Evolutionary conservation across 148 eudicot species (phyloP).

Genomic region (Polygonum maritimum): DNA sequence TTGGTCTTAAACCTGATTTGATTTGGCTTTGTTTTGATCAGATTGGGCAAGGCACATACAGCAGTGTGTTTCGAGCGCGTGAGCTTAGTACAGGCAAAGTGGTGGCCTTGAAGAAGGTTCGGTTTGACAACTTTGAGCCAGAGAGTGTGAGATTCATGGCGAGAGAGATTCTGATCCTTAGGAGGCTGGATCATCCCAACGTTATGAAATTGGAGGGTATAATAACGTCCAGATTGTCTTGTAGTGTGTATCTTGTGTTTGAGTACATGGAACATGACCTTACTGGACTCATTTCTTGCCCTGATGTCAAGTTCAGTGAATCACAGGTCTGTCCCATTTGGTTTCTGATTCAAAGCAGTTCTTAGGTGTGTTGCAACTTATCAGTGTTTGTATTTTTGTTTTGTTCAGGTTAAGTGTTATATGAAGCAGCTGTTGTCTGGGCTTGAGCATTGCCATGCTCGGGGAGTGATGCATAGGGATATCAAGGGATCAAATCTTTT

Average conservation of each 20-base stretch:
- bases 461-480: slow-evolving; percentile 89
- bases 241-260: slow-evolving; percentile 84
- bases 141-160: slow-evolving; percentile 96
- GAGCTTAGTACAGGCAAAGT: slow-evolving; percentile 62
- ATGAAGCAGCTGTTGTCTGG: slow-evolving; percentile 76
- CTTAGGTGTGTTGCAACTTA: neutral
- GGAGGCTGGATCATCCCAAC: slow-evolving; percentile 83
- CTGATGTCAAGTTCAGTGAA: slow-evolving; percentile 70
- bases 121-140: slow-evolving; percentile 85
- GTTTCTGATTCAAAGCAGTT: neutral
- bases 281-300: slow-evolving; percentile 61
- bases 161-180: slow-evolving; percentile 68
- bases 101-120: slow-evolving; percentile 84
- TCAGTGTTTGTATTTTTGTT: neutral
- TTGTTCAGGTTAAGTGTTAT: slow-evolving; percentile 71
- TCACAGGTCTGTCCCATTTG: slow-evolving; percentile 44
- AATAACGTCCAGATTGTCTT: slow-evolving; percentile 59
- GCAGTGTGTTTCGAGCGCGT: slow-evolving; percentile 75
- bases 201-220: slow-evolving; percentile 82
- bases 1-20: neutral
- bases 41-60: slow-evolving; percentile 93
- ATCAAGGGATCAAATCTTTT: slow-evolving; percentile 88
- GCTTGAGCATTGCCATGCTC: slow-evolving; percentile 81
- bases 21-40: slow-evolving; percentile 8
- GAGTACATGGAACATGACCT: slow-evolving; percentile 97